Conservation (phyloP, 371 early-diverging fungal species). For the Circinella umbellata region DNA sequence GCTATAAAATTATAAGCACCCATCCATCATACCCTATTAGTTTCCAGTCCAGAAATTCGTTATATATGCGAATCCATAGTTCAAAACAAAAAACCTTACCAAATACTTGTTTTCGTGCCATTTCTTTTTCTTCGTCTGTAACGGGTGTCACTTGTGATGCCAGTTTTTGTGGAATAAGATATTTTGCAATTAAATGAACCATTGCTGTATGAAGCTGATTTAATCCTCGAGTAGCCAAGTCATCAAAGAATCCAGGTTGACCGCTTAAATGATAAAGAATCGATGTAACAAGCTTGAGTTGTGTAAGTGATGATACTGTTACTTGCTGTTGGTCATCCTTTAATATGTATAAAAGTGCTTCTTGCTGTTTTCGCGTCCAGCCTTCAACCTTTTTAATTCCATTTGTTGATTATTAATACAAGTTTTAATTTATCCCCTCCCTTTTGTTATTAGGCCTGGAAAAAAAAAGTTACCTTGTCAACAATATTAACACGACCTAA, state of each 20-base stretch:
- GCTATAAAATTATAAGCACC: neutral
- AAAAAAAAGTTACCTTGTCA: constrained; percentile 38
- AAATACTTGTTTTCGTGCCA: constrained; percentile 38
- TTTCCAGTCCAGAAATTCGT: too few relatives aligned
- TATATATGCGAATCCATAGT: too few relatives aligned
- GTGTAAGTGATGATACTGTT: constrained; percentile 47
- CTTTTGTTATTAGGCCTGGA: neutral
- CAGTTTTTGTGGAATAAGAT: constrained; percentile 43
- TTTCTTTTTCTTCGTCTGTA: constrained; percentile 42
- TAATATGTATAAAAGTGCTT: constrained; percentile 61
- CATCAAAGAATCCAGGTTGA: constrained; percentile 39
- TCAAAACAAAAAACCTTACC: constrained; percentile 11
- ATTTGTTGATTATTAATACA: neutral
- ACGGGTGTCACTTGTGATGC: constrained; percentile 45
- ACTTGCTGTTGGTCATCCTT: constrained; percentile 44
- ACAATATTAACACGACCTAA: constrained; percentile 59
- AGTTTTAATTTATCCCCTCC: neutral
- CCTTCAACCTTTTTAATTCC: constrained; percentile 44
- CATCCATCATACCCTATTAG: neutral
- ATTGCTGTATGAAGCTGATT: constrained; percentile 54
- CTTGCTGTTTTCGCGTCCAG: constrained; percentile 69
- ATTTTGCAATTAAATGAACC: constrained; percentile 48
- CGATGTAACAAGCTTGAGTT: constrained; percentile 52
- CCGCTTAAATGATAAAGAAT: constrained; percentile 53
- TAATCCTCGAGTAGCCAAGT: constrained; percentile 35